These are phyloP conservation scores for Eurotiales sp. DNA, from an alignment of 2,329 filamentous ascomycete species.

Conservation along the genomic window DNA sequence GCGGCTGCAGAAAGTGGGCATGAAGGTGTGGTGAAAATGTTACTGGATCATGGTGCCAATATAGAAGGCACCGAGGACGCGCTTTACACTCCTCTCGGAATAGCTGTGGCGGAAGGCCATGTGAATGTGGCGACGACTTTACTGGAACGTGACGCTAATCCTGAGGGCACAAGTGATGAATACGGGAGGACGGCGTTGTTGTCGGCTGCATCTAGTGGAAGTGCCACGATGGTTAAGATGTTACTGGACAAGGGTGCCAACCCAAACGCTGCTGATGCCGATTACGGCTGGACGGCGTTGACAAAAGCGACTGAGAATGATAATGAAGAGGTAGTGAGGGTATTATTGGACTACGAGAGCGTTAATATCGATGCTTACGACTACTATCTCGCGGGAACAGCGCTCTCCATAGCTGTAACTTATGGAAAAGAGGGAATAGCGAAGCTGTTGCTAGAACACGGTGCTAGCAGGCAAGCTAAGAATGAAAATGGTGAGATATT, in stretches of 20 bases:
- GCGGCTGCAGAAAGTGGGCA: constrained; percentile 17
- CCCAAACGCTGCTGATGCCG: constrained; percentile 17
- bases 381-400: not conserved
- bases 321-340: constrained; percentile 25
- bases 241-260: constrained; percentile 24
- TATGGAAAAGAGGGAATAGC: constrained; percentile 5
- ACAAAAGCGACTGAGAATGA: constrained; percentile 27
- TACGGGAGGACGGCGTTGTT: not conserved
- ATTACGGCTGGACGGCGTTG: constrained; percentile 24
- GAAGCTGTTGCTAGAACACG: constrained; percentile 2
- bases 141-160: not conserved
- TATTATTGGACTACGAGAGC: constrained; percentile 23
- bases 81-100: constrained; percentile 15
- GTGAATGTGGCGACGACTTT: not conserved
- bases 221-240: constrained; percentile 19
- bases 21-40: constrained; percentile 22
- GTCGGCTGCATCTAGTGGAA: not conserved
- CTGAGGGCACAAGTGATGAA: not conserved
- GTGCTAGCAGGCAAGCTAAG: not conserved
- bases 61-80: constrained; percentile 19
- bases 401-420: not conserved
- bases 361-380: constrained; percentile 25
- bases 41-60: constrained; percentile 22
- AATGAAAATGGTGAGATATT: not conserved
- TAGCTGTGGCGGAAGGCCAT: not conserved